Evolutionary conservation across 495 filamentous ascomycete genomes (phyloP).

Genomic region (Penicillium maclennaniae): DNA sequence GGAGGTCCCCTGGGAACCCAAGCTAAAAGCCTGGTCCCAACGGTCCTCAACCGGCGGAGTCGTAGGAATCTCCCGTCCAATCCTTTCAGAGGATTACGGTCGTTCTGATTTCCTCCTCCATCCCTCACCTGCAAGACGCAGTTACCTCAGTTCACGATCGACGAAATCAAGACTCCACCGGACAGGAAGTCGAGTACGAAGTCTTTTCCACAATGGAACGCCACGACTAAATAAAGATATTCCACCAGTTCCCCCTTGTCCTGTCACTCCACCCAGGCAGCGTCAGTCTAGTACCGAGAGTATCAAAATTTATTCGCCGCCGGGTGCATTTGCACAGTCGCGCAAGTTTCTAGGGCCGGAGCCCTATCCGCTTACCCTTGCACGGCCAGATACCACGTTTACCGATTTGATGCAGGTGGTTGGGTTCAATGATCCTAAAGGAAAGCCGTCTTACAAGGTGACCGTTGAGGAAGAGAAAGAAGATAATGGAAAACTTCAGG

Average conservation of each 20-base stretch:
- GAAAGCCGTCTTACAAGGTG: constrained; percentile 34
- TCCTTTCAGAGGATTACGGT: constrained; percentile 44
- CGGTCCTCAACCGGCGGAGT: constrained; percentile 42
- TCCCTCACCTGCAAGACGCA: constrained; percentile 19
- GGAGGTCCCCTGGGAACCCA: constrained; percentile 10
- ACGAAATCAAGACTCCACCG: constrained; percentile 35
- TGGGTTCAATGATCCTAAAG: constrained; percentile 40
- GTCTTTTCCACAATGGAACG: constrained; percentile 27
- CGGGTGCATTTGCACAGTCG: constrained; percentile 36
- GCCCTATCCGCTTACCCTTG: constrained; percentile 25
- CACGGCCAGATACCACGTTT: constrained; percentile 57
- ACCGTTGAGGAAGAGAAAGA: background rate
- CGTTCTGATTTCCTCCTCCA: constrained; percentile 58
- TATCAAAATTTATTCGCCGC: constrained; percentile 69
- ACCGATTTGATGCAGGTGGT: constrained; percentile 61
- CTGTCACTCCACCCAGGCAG: constrained; percentile 33
- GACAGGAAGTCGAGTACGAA: constrained; percentile 36
- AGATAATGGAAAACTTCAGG: no score
- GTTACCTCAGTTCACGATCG: constrained; percentile 24
- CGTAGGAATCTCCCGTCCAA: constrained; percentile 54
- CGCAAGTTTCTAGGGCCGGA: constrained; percentile 28
- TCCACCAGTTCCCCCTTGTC: constrained; percentile 20
- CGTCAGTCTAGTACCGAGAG: constrained; percentile 59
- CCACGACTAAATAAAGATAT: constrained; percentile 17
- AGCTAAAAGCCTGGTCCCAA: constrained; percentile 24